A percentile compares a stretch with the other conserved stretches of the same genome.
Evolutionary conservation across 495 filamentous ascomycete genomes (phyloP).

Genomic region (Usnea hakonensis): DNA sequence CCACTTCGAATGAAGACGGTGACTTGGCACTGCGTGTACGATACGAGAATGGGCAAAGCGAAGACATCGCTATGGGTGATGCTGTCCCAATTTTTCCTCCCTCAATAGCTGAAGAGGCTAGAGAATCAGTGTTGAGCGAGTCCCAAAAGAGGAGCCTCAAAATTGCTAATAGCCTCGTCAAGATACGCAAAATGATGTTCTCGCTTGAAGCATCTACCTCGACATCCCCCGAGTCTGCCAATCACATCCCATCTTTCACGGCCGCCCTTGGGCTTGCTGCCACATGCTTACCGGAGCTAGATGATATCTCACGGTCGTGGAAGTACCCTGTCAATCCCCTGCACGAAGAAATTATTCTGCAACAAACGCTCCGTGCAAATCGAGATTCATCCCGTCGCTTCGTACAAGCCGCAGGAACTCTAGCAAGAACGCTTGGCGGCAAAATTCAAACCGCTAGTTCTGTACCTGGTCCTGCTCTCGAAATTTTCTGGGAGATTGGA

Average conservation of each 20-base stretch:
- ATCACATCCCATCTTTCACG: conserved; percentile 40
- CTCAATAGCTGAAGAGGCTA: conserved; percentile 34
- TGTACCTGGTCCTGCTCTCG: conserved; percentile 26
- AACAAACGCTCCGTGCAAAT: conserved; percentile 50
- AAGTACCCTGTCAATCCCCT: conserved; percentile 52
- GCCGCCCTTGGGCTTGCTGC: conserved; percentile 42
- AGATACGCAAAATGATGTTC: conserved; percentile 53
- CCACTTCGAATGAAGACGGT: conserved; percentile 26
- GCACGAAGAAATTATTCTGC: conserved; percentile 43
- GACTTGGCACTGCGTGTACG: conserved; percentile 45
- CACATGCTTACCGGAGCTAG: conserved; percentile 45
- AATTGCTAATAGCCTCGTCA: conserved; percentile 49
- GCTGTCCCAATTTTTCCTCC: conserved; percentile 25
- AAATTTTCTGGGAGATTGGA: conserved; percentile 38
- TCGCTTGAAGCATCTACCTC: conserved; percentile 37
- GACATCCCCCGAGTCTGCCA: conserved; percentile 25
- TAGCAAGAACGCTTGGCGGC: conserved; percentile 49
- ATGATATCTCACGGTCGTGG: conserved; percentile 49
- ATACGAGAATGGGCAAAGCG: conserved; percentile 57
- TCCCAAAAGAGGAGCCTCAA: conserved; percentile 44
- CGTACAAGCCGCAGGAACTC: conserved; percentile 58
- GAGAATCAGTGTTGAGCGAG: conserved; percentile 41
- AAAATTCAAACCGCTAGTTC: conserved; percentile 32
- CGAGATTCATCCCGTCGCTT: conserved; percentile 56
- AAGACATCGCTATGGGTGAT: conserved; percentile 40